Conservation (phyloP, 208 protist genomes). For the Trypanosoma mega region DNA sequence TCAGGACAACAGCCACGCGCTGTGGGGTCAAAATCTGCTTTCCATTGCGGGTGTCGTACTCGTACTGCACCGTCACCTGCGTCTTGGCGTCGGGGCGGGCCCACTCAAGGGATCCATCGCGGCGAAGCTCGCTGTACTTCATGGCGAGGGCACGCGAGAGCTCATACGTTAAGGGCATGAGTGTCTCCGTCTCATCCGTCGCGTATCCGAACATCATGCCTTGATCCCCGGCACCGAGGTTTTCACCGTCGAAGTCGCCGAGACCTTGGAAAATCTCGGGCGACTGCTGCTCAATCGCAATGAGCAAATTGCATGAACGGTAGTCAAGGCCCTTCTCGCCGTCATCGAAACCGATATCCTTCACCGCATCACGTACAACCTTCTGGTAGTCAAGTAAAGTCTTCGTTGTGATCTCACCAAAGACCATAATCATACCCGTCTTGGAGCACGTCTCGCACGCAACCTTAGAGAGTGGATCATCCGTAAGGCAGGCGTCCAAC, state of each 20-base stretch:
- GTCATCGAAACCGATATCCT: constrained; percentile 98
- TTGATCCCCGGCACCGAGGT: constrained; percentile 99
- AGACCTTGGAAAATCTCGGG: constrained; percentile 99
- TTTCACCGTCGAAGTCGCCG: constrained; percentile 93
- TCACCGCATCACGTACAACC: constrained; percentile 96
- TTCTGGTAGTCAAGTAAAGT: constrained; percentile 97
- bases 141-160: constrained; percentile 93
- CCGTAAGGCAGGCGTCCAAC: constrained; percentile 98
- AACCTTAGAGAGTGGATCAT: constrained; percentile 97
- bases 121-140: constrained; percentile 96
- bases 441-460: constrained; percentile 99
- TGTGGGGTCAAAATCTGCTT: constrained; percentile 89
- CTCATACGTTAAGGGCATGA: constrained; percentile 98
- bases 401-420: constrained; percentile 99
- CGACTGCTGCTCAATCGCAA: constrained; percentile 98
- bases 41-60: constrained; percentile 85
- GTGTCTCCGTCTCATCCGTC: constrained; percentile 97
- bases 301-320: constrained; percentile 97
- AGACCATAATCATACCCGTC: constrained; percentile 99
- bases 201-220: constrained; percentile 99
- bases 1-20: constrained; percentile 98
- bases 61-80: constrained; percentile 99
- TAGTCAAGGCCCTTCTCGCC: constrained; percentile 96
- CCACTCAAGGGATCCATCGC: constrained; percentile 93
- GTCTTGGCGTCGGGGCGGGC: constrained; percentile 99